Evolutionary conservation across 805 yeast species (phyloP).

Genomic region (Candida krabiensis): DNA sequence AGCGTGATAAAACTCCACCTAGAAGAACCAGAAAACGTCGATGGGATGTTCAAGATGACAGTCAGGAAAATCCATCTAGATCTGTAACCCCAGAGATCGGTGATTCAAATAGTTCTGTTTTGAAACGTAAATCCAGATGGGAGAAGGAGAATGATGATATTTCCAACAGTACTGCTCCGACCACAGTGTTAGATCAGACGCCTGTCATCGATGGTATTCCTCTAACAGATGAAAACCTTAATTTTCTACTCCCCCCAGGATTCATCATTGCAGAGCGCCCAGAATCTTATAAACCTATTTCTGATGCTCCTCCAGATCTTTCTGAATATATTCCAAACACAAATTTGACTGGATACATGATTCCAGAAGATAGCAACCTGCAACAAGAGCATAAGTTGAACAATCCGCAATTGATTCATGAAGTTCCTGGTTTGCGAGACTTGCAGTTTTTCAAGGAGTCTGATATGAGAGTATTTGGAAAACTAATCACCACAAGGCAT

Average conservation of each 20-base stretch:
- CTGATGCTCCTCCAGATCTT: conserved; percentile 19
- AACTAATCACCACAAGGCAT: conserved; percentile 42
- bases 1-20: conserved; percentile 23
- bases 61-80: conserved; percentile 16
- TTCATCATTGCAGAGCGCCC: conserved; percentile 48
- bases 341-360: conserved; percentile 40
- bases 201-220: conserved; percentile 36
- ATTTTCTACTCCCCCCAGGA: conserved; percentile 52
- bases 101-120: background rate
- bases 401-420: conserved; percentile 44
- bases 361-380: conserved; percentile 50
- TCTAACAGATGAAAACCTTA: conserved; percentile 47
- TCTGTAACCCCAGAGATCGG: conserved; percentile 11
- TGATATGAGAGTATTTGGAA: conserved; percentile 72
- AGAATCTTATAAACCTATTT: conserved; percentile 38
- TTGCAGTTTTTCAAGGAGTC: conserved; percentile 67
- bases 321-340: conserved; percentile 16
- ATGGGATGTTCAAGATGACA: conserved; percentile 47
- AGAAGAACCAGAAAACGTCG: conserved; percentile 33
- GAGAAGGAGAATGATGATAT: conserved; percentile 14
- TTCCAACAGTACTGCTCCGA: background rate
- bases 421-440: conserved; percentile 65
- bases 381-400: conserved; percentile 23
- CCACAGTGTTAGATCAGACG: conserved; percentile 2
- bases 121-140: conserved; percentile 13